A percentile compares a stretch with the other conserved stretches of the same genome.
phyloP scores from a whole-genome alignment of 2,329 filamentous ascomycete species.

The Paecilomyces sp. region DNA sequence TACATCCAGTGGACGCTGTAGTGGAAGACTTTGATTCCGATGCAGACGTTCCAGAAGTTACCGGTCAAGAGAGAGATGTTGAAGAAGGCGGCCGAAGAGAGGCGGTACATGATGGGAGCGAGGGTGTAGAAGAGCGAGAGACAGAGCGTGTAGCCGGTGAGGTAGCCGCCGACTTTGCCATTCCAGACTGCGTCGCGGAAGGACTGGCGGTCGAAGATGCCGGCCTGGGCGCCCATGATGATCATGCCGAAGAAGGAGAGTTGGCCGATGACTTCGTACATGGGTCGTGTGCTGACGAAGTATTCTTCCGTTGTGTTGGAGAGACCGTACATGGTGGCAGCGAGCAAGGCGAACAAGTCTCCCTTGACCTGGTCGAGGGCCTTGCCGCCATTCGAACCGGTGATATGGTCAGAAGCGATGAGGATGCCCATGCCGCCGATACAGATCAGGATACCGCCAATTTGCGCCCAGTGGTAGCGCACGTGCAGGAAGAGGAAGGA shows the following conservation, averaged over 20 bases:
- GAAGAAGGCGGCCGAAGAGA: conserved; percentile 89
- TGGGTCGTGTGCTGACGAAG: conserved; percentile 74
- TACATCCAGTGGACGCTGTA: conserved; percentile 81
- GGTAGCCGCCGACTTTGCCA: conserved; percentile 65
- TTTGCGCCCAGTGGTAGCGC: conserved; percentile 81
- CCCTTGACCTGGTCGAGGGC: conserved; percentile 70
- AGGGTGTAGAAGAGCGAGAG: conserved; percentile 81
- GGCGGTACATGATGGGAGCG: conserved; percentile 79
- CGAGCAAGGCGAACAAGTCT: conserved; percentile 83
- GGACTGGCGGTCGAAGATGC: conserved; percentile 77
- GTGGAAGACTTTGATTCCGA: conserved; percentile 81
- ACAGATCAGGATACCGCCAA: conserved; percentile 79
- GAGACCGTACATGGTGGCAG: conserved; percentile 84
- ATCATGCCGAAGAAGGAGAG: conserved; percentile 79
- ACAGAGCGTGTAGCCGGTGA: conserved; percentile 82
- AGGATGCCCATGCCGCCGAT: conserved; percentile 86
- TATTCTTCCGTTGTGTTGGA: conserved; percentile 92
- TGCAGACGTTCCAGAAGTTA: conserved; percentile 95
- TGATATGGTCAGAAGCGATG: conserved; percentile 80
- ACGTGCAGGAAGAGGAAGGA: conserved; percentile 79
- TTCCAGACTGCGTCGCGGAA: conserved; percentile 63
- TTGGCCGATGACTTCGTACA: conserved; percentile 91
- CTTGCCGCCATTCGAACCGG: conserved; percentile 58
- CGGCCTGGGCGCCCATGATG: conserved; percentile 86
- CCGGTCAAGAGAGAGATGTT: conserved; percentile 90